Evolutionary conservation across 2,329 filamentous ascomycete genomes (phyloP), one percentile per base, ranked within the genome.

Genomic region (Claviceps purpurea): DNA sequence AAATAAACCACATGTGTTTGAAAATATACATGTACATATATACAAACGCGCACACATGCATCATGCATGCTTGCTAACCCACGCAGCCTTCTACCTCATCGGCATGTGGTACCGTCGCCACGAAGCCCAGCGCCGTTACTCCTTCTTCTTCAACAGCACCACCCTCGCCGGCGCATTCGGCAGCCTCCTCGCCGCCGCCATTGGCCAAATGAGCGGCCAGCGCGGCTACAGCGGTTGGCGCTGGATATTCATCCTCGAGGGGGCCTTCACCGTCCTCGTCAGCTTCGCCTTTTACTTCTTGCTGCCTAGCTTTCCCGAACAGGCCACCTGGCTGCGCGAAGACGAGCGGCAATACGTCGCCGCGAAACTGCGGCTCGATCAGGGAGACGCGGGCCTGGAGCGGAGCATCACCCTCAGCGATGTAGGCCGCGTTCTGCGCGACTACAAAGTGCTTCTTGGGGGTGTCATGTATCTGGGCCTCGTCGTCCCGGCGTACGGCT

Each of bases 51-150:
- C 5, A n/a, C 8, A n/a, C 16, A 41, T 41, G 18, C 8, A 43
- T 11, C 18, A 24, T 18, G 41, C 3, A 13, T 22, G 16, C 47
- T 34, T 7, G 26, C 16, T 34, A 10, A 8, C 14, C 4, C 30
- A 20, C 18, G 8, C 39, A 54, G 72, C 69, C 49, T 77, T 85
- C 63, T 86, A 89, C 62, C 70, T 90, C 7, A 82, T 89, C 55
- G 82, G 87, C 53, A 91, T 91, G 83, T 94, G 87, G 89, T 98
- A 97, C 61, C 82, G 84, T 54, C 81, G 91, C 54, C 74, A 75
- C 45, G 93, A 97, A 69, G 89, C 90, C 2, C 91, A 97, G 68
- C 88, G 89, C 62, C 82, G 93, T 34, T 96, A 90, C 70, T 87
- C 84, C 16, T 90, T 97, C 73, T 97, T 97, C 75, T 97, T 97